Conservation (phyloP, 106 monocot genomes). For the Ottelia alismoides region DNA sequence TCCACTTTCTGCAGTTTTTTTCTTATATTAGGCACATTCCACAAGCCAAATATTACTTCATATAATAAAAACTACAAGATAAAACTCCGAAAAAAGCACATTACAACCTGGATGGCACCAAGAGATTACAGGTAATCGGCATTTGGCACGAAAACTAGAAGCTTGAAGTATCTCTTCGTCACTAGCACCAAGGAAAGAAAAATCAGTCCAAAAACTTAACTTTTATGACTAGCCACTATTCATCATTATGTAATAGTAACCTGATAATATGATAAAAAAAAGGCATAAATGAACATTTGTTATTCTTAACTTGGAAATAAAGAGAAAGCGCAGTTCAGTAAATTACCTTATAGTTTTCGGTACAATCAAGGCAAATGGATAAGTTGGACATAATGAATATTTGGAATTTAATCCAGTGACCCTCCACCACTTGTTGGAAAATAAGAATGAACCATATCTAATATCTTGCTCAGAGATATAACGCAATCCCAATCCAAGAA, state of each 20-base stretch:
- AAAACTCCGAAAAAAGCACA: no score
- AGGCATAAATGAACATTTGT: no score
- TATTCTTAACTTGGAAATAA: no score
- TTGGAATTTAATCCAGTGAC: constrained; percentile 47
- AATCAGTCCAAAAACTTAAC: no score
- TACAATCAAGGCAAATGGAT: constrained; percentile 75
- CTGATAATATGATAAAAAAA: no score
- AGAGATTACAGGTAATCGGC: constrained; percentile 78
- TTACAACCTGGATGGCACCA: constrained; percentile 82
- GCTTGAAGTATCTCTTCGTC: constrained; percentile 84
- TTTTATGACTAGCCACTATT: no score
- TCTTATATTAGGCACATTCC: no score
- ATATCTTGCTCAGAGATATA: constrained; percentile 12
- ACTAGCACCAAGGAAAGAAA: constrained; percentile 23
- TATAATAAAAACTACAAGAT: no score
- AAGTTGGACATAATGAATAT: constrained; percentile 67
- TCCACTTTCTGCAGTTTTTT: constrained; percentile 61
- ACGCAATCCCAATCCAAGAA: constrained; percentile 41
- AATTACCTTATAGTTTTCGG: constrained; percentile 75
- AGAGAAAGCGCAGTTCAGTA: background rate
- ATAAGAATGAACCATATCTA: constrained; percentile 24
- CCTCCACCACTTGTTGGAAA: constrained; percentile 74
- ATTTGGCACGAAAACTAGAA: constrained; percentile 74
- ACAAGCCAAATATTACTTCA: no score
- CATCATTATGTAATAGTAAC: background rate